Percentiles rank a stretch among this genome's conserved stretches.
phyloP scores from a whole-genome alignment of 345 rosid species.

The Rubroshorea leprosula region DNA sequence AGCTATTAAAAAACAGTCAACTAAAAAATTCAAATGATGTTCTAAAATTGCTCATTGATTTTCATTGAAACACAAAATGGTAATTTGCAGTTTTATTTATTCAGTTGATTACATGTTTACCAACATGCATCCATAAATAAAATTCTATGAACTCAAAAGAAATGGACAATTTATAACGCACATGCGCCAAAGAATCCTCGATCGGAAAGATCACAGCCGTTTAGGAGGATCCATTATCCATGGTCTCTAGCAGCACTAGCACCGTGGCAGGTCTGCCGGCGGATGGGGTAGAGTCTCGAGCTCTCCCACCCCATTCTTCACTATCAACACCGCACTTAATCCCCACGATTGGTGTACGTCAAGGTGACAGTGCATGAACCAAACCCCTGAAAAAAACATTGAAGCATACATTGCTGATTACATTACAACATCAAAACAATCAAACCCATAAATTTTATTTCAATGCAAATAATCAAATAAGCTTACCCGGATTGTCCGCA shows the following conservation, averaged over 20 bases:
- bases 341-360: constrained; percentile 85
- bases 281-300: constrained; percentile 66
- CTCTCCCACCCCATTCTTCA: constrained; percentile 56
- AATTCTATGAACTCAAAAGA: background rate
- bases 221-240: no score
- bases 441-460: no score
- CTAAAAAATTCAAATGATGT: no score
- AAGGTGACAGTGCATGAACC: constrained; percentile 87
- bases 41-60: no score
- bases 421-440: background rate
- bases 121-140: no score
- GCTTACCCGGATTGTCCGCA: constrained; percentile 75
- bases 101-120: no score
- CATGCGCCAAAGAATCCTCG: constrained; percentile 29
- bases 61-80: no score
- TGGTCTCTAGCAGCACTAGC: constrained; percentile 33
- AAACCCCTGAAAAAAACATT: constrained; percentile 42
- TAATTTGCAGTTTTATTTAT: no score
- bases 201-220: constrained; percentile 12
- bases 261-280: constrained; percentile 67
- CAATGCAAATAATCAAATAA: no score
- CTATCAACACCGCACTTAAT: constrained; percentile 60
- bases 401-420: no score
- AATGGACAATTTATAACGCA: background rate
- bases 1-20: no score